Base-by-base conservation (phyloP, 164 flowering plant species). In the Nymphaea colorata region DNA sequence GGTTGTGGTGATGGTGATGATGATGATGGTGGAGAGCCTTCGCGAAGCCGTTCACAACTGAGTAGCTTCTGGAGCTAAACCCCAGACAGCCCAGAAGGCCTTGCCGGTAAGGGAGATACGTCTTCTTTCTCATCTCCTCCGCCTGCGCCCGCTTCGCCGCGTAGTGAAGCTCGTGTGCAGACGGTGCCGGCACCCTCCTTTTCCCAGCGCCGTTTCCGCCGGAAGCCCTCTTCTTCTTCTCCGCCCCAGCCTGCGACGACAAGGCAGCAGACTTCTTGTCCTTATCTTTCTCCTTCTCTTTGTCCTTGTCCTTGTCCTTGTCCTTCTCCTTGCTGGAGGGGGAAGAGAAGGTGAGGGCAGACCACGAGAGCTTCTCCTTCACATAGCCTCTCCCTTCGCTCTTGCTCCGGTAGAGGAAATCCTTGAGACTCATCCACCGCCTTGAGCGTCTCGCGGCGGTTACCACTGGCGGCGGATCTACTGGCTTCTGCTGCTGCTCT, bases 121-220 rank as follows among this genome's bases (percentile, higher is more conserved):
- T 86, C 70, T 78, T 84, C 82, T 80, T 86, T 80, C 73, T 84
- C 85, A 86, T 69, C 66, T 86, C 88, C 81, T 84, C 90, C 3
- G 84, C 77, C 14, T 80, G 80, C 17, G 88, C 90, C 74, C 88
- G 77, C 16, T 84, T 84, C 43, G 83, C 68, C 3, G 84, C 79
- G 65, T 86, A 84, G 45, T 76, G 86, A 51, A 74, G 41, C 75
- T 85, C 88, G 64, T 82, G 88, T 14, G 83, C 67, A 2, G 87
- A 84, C 41, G 75, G 78, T 4, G 17, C 63, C 61, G 84, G 77
- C 2, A 67, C 67, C 42, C 84, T 65, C 25, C 85, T 74, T 64
- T 79, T 82, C 0, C 76, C 76, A 2, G 69, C 71, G 3, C 69
- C 69, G 36, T 25, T 25, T 25, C 36, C 36, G 36, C 6, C 53